Evolutionary conservation across 805 yeast genomes (phyloP), one percentile per base, ranked within the genome.

Genomic region (Candida yuanshanica): DNA sequence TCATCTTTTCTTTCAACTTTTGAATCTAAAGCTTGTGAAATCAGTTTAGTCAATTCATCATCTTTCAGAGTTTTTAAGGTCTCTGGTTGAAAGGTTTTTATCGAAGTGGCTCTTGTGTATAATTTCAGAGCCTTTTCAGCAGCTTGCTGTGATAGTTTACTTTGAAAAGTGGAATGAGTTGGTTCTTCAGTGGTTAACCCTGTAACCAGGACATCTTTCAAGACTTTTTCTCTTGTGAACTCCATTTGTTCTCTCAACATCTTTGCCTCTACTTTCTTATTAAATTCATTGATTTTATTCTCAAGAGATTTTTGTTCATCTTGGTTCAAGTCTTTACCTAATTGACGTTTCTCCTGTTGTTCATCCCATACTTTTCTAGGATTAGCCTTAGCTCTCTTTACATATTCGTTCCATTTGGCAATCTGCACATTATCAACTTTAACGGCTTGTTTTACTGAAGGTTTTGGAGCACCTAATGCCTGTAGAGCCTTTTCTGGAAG

Each of bases 401-500:
- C 82, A 62, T 76, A 83, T 45, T 72, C 67, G 64, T 88, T 88
- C 93, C 90, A 91, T 47, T 75, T 72, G 21, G 72, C 66, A 37
- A 86, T 77, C 61, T 89, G 96, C 18, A 68, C 68, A 54, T 76
- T 77, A 59, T 88, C 95, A 33, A 81, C 70, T 49, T 76, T 75
- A 41, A 83, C 66, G 9, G 95, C 76, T 55, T 79, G 71, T 49
- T 72, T 74, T 35, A 83, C 61, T 43, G 84, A 71, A 39, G 98
- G 98, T 64, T 90, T 91, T 45, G 72, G 68, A 38, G 85, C 77
- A 47, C 98, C 98, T 62, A 90, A 65, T 2, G 96, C 96, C 44
- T 71, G 72, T 42, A 91, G 68, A 9, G 89, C 98, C 53, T 82
- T 81, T 46, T 82, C 90, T 10, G 98, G 97, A 37, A 74, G 77